Evolutionary conservation across 1,284 basidiomycete species (phyloP), one percentile per base, ranked within the genome.

Genomic region (Apiotrichum siamense): DNA sequence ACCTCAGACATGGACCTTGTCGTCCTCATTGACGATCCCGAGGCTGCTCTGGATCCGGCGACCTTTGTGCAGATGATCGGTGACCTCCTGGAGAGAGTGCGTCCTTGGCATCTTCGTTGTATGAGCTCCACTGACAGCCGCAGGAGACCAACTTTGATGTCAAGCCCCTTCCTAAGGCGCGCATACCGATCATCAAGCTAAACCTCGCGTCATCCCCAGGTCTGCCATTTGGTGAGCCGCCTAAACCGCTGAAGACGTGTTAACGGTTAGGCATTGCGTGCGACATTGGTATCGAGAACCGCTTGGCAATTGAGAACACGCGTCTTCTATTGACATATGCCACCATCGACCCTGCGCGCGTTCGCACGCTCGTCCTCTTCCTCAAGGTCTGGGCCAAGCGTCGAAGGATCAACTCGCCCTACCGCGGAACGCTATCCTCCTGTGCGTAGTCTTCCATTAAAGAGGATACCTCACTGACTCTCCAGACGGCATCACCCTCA

Each of bases 331-430:
- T 96, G 80, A 97, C 90, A 66, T 98, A 98, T 74, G 93, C 94
- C 61, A 92, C 92, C 79, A 85, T 97, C 62, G 94, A 98, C 75
- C 91, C 93, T 15, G 86, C 88, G 32, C 83, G 94, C 60, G 85
- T 98, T 49, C 82, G 93, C 58, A 93, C 91, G 0, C 80, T 98
- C 72, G 94, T 98, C 39, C 80, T 98, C 50, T 97, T 98, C 76
- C 82, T 98, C 68, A 98, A 98, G 79, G 91, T 98, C 29, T 98
- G 94, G 94, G 90, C 90, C 66, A 98, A 98, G 77, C 81, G 93
- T 70, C 82, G 88, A 75, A 93, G 96, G 82, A 96, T 98, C 75
- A 97, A 98, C 74, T 96, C 91, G 52, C 92, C 94, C 18, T 98
- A 97, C 75, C 85, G 88, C 64, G 94, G 94, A 54, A 97, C 94